Evolutionary conservation across 768 basidiomycete genomes (phyloP).

Genomic region (Hysterangium stoloniferum): DNA sequence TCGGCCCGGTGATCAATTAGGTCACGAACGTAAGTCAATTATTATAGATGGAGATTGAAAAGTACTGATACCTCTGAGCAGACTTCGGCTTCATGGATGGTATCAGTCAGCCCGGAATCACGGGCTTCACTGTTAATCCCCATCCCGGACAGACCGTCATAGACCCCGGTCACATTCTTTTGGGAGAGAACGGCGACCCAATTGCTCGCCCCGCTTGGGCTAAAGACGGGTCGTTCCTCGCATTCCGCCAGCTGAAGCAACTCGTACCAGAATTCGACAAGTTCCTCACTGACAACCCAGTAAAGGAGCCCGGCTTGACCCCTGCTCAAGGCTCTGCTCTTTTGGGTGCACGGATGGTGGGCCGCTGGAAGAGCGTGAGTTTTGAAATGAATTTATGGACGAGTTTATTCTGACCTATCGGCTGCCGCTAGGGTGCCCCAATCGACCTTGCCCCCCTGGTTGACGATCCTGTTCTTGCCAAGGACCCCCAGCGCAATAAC

Average conservation of each 20-base stretch:
- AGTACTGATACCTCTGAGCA: neutral
- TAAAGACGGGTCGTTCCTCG: conserved; percentile 25
- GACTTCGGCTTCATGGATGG: conserved; percentile 26
- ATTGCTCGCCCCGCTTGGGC: conserved; percentile 26
- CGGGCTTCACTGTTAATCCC: conserved; percentile 23
- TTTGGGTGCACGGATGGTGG: conserved; percentile 26
- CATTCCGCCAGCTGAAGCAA: conserved; percentile 26
- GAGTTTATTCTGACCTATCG: neutral
- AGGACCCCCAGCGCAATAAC: conserved; percentile 23
- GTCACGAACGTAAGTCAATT: conserved; percentile 20
- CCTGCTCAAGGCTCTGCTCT: conserved; percentile 23
- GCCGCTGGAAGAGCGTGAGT: conserved; percentile 31
- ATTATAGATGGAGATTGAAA: neutral
- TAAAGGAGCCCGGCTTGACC: conserved; percentile 15
- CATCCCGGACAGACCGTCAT: conserved; percentile 20
- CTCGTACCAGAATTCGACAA: conserved; percentile 28
- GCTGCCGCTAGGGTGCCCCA: conserved; percentile 19
- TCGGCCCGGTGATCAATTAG: conserved; percentile 19
- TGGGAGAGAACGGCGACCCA: conserved; percentile 16
- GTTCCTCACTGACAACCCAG: conserved; percentile 20
- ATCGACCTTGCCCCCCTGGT: conserved; percentile 20
- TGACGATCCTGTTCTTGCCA: conserved; percentile 22
- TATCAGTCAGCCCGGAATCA: conserved; percentile 23
- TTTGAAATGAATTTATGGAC: too few relatives aligned
- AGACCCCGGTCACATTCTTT: conserved; percentile 22